Conservation (phyloP, 2,329 filamentous ascomycete genomes). For the Gremmenia infestans region DNA sequence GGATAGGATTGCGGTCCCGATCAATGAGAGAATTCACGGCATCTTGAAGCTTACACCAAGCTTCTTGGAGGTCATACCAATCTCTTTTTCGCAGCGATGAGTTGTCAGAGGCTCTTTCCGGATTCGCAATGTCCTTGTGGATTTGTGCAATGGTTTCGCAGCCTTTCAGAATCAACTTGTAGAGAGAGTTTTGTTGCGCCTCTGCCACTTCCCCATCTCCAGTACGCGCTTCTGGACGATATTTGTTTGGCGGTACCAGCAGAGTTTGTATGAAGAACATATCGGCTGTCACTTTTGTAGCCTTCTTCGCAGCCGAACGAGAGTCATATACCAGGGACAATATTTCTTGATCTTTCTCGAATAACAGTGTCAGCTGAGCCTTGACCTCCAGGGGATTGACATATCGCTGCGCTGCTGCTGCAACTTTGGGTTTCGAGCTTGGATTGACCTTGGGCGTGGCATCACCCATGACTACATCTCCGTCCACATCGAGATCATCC, state of each 20-base stretch:
- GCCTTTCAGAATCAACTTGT: slow-evolving; percentile 75
- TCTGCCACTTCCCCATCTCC: slow-evolving; percentile 80
- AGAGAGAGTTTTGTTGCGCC: slow-evolving; percentile 80
- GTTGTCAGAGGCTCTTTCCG: slow-evolving; percentile 15
- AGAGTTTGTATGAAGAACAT: slow-evolving; percentile 93
- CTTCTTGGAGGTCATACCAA: slow-evolving; percentile 73
- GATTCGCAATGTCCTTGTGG: slow-evolving; percentile 55
- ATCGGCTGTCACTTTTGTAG: slow-evolving; percentile 60
- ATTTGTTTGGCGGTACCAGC: slow-evolving; percentile 88
- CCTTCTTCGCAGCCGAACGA: slow-evolving; percentile 51
- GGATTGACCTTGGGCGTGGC: slow-evolving; percentile 32
- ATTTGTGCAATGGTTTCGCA: slow-evolving; percentile 72
- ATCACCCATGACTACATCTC: slow-evolving; percentile 55
- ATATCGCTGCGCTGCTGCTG: slow-evolving; percentile 57
- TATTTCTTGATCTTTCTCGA: slow-evolving; percentile 82
- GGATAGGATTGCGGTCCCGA: slow-evolving; percentile 76
- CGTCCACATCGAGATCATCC: slow-evolving; percentile 47
- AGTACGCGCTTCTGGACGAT: slow-evolving; percentile 78
- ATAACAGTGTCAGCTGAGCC: slow-evolving; percentile 71
- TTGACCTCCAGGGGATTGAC: slow-evolving; percentile 80
- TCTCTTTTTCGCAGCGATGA: slow-evolving; percentile 46
- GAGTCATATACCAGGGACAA: slow-evolving; percentile 81
- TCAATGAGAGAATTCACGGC: slow-evolving; percentile 91
- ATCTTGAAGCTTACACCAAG: slow-evolving; percentile 81
- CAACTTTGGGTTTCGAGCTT: slow-evolving; percentile 36